Conservation (phyloP, 768 basidiomycete genomes). For the Phylloporus arenicola region DNA sequence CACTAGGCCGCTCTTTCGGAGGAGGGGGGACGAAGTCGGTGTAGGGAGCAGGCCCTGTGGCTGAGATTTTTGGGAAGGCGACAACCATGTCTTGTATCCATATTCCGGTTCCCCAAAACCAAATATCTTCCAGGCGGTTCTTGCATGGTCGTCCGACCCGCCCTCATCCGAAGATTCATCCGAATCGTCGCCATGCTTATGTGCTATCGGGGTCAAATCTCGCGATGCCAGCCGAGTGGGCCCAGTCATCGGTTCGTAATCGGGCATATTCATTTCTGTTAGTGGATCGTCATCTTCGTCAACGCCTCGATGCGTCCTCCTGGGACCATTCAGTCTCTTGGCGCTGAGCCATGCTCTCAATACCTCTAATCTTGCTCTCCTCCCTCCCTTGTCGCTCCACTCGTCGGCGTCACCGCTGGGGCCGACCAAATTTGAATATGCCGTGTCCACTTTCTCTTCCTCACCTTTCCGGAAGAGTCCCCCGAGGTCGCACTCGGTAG, state of each 20-base stretch:
- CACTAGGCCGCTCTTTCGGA: neutral
- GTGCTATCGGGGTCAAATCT: neutral
- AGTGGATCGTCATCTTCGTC: constrained; percentile 9
- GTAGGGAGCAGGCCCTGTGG: constrained; percentile 13
- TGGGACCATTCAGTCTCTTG: constrained; percentile 25
- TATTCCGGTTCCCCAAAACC: constrained; percentile 31
- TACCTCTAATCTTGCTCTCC: constrained; percentile 39
- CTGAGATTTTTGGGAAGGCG: constrained; percentile 13
- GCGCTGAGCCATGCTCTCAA: constrained; percentile 42
- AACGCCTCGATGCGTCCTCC: constrained; percentile 31
- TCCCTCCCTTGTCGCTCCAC: constrained; percentile 51
- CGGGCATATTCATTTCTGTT: neutral
- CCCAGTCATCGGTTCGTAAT: neutral
- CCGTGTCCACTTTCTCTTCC: constrained; percentile 40
- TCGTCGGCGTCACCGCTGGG: constrained; percentile 43
- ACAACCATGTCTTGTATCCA: constrained; percentile 13
- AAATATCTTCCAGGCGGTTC: constrained; percentile 55
- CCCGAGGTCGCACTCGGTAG: constrained; percentile 1
- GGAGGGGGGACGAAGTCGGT: constrained; percentile 23
- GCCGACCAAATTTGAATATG: constrained; percentile 64
- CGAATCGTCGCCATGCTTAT: constrained; percentile 35
- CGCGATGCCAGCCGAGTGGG: neutral
- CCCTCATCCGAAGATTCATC: constrained; percentile 39
- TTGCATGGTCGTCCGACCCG: constrained; percentile 44
- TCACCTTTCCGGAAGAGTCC: constrained; percentile 2